Evolutionary conservation across 805 yeast species (phyloP).

Genomic region (Pichia ethanolica): DNA sequence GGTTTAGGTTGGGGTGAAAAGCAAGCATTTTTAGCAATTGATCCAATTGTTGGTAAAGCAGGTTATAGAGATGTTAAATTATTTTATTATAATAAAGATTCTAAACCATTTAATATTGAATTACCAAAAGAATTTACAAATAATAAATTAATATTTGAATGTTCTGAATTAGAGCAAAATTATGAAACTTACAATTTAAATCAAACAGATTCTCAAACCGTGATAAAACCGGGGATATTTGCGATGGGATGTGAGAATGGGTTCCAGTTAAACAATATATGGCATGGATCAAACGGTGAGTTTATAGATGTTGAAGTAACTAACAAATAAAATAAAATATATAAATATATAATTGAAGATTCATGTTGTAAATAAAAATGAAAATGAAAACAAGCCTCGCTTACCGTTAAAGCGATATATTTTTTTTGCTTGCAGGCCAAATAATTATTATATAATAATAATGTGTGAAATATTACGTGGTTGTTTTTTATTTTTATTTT

Average conservation of each 20-base stretch:
- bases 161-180: conserved; percentile 16
- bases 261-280: conserved; percentile 21
- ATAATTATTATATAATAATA: too few species aligned
- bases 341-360: too few species aligned
- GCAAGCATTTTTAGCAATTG: conserved; percentile 57
- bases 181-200: conserved; percentile 6
- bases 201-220: background rate
- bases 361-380: too few species aligned
- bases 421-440: too few species aligned
- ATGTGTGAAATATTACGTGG: too few species aligned
- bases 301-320: conserved; percentile 9
- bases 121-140: background rate
- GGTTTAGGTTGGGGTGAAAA: conserved; percentile 75
- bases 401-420: too few species aligned
- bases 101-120: background rate
- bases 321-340: too few species aligned
- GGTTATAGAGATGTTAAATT: conserved; percentile 16
- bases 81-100: conserved; percentile 11
- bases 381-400: too few species aligned
- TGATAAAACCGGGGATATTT: conserved; percentile 16
- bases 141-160: conserved; percentile 16
- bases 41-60: conserved; percentile 42
- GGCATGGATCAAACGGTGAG: conserved; percentile 29
- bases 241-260: conserved; percentile 32
- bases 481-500: too few species aligned